These are phyloP conservation scores for Microcyclosporella mali DNA, from an alignment of 2,329 filamentous ascomycete species.

Conservation along the genomic window DNA sequence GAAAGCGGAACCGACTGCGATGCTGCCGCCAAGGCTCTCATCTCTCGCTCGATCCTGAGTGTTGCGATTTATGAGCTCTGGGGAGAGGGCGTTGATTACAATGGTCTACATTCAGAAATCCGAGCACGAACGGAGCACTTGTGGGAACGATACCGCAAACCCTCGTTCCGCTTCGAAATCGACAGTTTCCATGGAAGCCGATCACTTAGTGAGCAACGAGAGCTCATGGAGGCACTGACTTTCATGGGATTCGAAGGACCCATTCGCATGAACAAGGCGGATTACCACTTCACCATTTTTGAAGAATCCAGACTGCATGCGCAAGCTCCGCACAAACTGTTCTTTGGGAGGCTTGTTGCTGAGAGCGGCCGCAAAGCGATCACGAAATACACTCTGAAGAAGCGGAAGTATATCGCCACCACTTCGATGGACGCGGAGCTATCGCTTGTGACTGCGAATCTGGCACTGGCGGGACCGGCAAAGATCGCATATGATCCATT, in stretches of 20 bases:
- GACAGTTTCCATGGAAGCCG: slow-evolving; percentile 77
- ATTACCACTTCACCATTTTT: slow-evolving; percentile 71
- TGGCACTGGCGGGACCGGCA: slow-evolving; percentile 73
- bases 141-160: slow-evolving; percentile 60
- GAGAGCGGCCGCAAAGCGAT: slow-evolving; percentile 61
- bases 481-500: slow-evolving; percentile 93
- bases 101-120: slow-evolving; percentile 62
- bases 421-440: slow-evolving; percentile 97
- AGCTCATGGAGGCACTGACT: slow-evolving; percentile 73
- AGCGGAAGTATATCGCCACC: slow-evolving; percentile 85
- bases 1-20: slow-evolving; percentile 12
- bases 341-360: slow-evolving; percentile 67
- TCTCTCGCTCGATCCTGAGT: slow-evolving; percentile 71
- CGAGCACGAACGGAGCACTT: slow-evolving; percentile 51
- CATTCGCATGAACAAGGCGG: slow-evolving; percentile 68
- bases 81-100: slow-evolving; percentile 64
- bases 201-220: slow-evolving; percentile 55
- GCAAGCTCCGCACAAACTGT: slow-evolving; percentile 53
- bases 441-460: slow-evolving; percentile 83
- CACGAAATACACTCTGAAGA: slow-evolving; percentile 80
- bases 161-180: slow-evolving; percentile 76
- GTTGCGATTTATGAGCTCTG: slow-evolving; percentile 86
- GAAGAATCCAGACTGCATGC: slow-evolving; percentile 66
- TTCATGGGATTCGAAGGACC: slow-evolving; percentile 73
- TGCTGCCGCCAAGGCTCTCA: slow-evolving; percentile 56